These are phyloP conservation scores for Mariannaea elegans DNA, from an alignment of 2,329 filamentous ascomycete species.

Conservation along the genomic window DNA sequence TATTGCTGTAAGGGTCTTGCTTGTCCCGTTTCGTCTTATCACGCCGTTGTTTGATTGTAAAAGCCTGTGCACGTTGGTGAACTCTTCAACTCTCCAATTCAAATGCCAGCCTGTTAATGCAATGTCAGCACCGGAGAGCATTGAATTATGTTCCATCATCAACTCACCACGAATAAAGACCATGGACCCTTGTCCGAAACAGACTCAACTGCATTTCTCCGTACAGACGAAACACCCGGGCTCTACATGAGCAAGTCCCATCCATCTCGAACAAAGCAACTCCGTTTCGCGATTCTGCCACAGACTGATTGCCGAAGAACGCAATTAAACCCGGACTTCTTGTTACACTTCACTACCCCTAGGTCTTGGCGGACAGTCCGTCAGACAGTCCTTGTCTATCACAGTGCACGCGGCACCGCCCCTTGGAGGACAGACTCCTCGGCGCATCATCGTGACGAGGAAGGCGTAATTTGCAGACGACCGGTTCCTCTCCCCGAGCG, in stretches of 20 bases:
- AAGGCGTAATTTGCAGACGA: conserved; percentile 20
- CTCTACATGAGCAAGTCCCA: neutral
- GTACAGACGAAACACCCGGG: neutral
- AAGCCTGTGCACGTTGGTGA: neutral
- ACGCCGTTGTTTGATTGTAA: conserved; percentile 1
- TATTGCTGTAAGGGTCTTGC: conserved; percentile 13
- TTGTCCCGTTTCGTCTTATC: conserved; percentile 8
- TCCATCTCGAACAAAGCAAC: neutral
- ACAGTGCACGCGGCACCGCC: neutral
- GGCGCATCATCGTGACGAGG: conserved; percentile 8
- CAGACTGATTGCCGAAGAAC: neutral
- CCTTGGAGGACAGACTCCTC: neutral
- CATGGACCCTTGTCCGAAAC: neutral
- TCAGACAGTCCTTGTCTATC: neutral
- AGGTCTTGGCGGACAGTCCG: neutral
- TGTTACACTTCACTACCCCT: neutral
- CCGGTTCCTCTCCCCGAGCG: conserved; percentile 6
- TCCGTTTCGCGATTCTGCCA: neutral
- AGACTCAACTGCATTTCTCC: neutral
- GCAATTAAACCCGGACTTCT: neutral
- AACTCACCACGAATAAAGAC: neutral
- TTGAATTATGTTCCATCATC: neutral
- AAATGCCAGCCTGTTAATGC: neutral
- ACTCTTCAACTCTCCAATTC: neutral
- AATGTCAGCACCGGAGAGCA: neutral